Evolutionary conservation across 176 grass and related monocot genomes (phyloP).

Genomic region (Triticum monococcum): DNA sequence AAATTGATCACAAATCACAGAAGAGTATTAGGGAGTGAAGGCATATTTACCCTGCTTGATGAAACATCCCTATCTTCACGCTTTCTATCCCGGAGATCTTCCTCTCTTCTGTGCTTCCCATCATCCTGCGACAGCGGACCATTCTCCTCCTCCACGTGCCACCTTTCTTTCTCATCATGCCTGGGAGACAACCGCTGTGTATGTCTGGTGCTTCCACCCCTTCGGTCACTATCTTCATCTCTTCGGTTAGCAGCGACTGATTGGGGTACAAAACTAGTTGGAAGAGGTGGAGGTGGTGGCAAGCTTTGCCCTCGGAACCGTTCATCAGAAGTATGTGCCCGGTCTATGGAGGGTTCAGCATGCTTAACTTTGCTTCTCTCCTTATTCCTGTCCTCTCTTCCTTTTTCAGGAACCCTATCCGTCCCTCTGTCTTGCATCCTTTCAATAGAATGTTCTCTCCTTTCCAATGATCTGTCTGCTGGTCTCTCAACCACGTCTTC

Average conservation of each 20-base stretch:
- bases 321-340: conserved; percentile 58
- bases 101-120: conserved; percentile 82
- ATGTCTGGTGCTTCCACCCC: conserved; percentile 55
- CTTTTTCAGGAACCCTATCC: conserved; percentile 73
- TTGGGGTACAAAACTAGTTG: conserved; percentile 93
- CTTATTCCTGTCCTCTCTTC: conserved; percentile 88
- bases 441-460: conserved; percentile 76
- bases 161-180: conserved; percentile 87
- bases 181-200: conserved; percentile 61
- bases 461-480: conserved; percentile 67
- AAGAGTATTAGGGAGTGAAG: neutral
- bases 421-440: conserved; percentile 65
- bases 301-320: conserved; percentile 79
- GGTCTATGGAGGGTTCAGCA: conserved; percentile 46
- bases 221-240: conserved; percentile 66
- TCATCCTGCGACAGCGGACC: conserved; percentile 53
- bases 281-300: conserved; percentile 91
- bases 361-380: conserved; percentile 70
- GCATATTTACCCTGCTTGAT: conserved; percentile 71
- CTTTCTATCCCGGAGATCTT: conserved; percentile 80
- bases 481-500: conserved; percentile 69
- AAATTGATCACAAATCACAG: neutral
- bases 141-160: conserved; percentile 75
- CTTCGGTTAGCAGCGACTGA: conserved; percentile 64
- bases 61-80: conserved; percentile 78